phyloP scores from a whole-genome alignment of 2,329 filamentous ascomycete species.

The Zalaria obscura region DNA sequence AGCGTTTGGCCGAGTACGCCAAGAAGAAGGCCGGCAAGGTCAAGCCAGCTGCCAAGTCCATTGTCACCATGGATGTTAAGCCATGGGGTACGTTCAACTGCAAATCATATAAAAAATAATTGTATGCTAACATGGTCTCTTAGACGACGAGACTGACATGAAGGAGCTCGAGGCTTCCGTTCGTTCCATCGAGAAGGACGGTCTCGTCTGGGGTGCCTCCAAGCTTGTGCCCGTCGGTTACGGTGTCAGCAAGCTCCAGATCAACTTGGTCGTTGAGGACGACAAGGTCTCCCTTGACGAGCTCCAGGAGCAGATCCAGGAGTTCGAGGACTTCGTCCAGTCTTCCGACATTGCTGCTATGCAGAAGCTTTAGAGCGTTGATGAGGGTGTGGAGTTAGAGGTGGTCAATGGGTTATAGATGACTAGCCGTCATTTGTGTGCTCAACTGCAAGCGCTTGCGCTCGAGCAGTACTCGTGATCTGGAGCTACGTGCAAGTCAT shows the following conservation, averaged over 20 bases:
- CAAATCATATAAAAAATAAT: too few relatives aligned
- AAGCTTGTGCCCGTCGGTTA: slow-evolving; percentile 84
- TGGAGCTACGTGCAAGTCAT: neutral
- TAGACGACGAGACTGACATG: slow-evolving; percentile 91
- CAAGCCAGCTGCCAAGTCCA: slow-evolving; percentile 88
- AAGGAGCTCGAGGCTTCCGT: slow-evolving; percentile 65
- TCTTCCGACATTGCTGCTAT: slow-evolving; percentile 81
- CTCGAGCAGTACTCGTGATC: too few relatives aligned
- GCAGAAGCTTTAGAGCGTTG: slow-evolving; percentile 65
- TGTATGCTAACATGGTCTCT: slow-evolving; percentile 9
- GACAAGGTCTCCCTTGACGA: slow-evolving; percentile 85
- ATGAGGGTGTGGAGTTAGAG: too few relatives aligned
- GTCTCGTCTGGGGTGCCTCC: slow-evolving; percentile 89
- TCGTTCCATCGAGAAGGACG: slow-evolving; percentile 75
- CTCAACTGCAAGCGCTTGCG: too few relatives aligned
- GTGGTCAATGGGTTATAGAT: too few relatives aligned
- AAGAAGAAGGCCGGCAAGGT: slow-evolving; percentile 93
- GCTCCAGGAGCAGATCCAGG: slow-evolving; percentile 73
- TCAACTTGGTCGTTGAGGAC: slow-evolving; percentile 95
- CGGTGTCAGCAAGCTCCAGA: slow-evolving; percentile 98
- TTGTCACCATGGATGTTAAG: slow-evolving; percentile 94
- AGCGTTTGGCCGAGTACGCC: slow-evolving; percentile 83
- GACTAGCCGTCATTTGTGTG: too few relatives aligned
- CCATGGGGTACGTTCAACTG: slow-evolving; percentile 70
- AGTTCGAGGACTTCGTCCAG: slow-evolving; percentile 90